Base-by-base conservation (phyloP, 345 rosid species). In the Camelina neglecta region DNA sequence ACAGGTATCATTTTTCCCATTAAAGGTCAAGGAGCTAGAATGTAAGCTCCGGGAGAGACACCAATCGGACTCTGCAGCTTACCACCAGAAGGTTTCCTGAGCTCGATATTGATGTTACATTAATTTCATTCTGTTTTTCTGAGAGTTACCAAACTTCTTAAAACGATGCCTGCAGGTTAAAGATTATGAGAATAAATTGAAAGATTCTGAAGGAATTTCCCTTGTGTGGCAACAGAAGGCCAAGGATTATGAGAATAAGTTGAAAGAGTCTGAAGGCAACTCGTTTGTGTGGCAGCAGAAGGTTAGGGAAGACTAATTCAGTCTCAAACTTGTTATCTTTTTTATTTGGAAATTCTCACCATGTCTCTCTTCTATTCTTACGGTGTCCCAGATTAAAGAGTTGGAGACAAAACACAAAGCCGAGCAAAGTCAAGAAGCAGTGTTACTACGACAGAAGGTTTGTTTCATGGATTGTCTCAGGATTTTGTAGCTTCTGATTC, bases 11-110 rank as follows among this genome's bases (percentile, higher is more conserved):
- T 54, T 12, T 47, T 16, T 11, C 7, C 20, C 7, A 12, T 24
- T 72, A 35, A 81, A 90, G 97, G 81, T 89, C 71, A 91, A 87
- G 73, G 97, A 93, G 81, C 80, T 93, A 31, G 92, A 93, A 69
- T 71, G 60, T 74, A 91, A 81, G 80, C 84, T 93, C 42, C 83
- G 84, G 69, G 98, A 89, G 72, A 73, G 67, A 66, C 86, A 87
- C 6, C 90, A 83, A 65, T 86, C 81, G 55, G 93, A 89, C 29
- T 83, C 87, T 74, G 74, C 80, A 24, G 60, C 75, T 45, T 79
- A 72, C 73, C 84, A 87, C 70, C 83, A 78, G 48, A 87, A 93
- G 96, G 98, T 89, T 49, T n/a, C 16, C 0, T 77, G n/a, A 57
- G 15, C 38, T 72, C 16, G 39, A 31, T 65, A 8, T 21, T 16